Conservation (phyloP, 2,329 filamentous ascomycete genomes). For the Aspergillus terreus region DNA sequence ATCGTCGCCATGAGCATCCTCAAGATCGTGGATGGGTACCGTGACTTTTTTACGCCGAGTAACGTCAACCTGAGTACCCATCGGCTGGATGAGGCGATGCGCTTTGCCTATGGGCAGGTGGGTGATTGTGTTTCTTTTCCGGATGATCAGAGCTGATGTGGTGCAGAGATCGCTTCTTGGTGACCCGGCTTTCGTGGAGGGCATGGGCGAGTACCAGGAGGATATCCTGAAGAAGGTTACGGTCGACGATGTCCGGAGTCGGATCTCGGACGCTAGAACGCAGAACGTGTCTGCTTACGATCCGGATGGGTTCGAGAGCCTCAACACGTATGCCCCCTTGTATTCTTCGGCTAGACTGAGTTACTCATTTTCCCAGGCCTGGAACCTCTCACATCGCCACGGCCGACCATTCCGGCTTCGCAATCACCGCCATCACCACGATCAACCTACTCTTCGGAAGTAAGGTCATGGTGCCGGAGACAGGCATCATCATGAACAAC, state of each 20-base stretch:
- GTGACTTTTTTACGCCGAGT: slow-evolving; percentile 56
- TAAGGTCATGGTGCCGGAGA: slow-evolving; percentile 71
- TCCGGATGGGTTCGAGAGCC: slow-evolving; percentile 60
- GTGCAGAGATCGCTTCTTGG: slow-evolving; percentile 67
- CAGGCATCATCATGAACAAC: slow-evolving; percentile 73
- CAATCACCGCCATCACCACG: slow-evolving; percentile 79
- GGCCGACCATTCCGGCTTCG: slow-evolving; percentile 68
- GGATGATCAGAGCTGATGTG: slow-evolving; percentile 7
- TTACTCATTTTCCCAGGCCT: slow-evolving; percentile 26
- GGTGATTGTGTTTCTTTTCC: not conserved
- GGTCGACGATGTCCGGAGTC: slow-evolving; percentile 57
- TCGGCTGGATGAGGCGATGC: slow-evolving; percentile 79
- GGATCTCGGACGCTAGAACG: slow-evolving; percentile 69
- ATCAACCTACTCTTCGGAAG: slow-evolving; percentile 84
- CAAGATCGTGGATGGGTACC: slow-evolving; percentile 79
- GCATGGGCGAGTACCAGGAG: slow-evolving; percentile 61
- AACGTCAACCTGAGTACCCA: slow-evolving; percentile 69
- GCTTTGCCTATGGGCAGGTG: slow-evolving; percentile 74
- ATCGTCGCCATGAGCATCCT: slow-evolving; percentile 70
- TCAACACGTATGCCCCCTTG: slow-evolving; percentile 52
- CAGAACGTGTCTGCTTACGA: slow-evolving; percentile 72
- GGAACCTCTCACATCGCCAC: slow-evolving; percentile 57
- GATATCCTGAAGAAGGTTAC: slow-evolving; percentile 62
- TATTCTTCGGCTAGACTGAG: not conserved
- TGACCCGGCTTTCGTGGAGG: slow-evolving; percentile 71